Percentiles rank a stretch among this genome's conserved stretches.
phyloP scores from a whole-genome alignment of 1,284 basidiomycete species.

The Cutaneotrichosporon sp. region DNA sequence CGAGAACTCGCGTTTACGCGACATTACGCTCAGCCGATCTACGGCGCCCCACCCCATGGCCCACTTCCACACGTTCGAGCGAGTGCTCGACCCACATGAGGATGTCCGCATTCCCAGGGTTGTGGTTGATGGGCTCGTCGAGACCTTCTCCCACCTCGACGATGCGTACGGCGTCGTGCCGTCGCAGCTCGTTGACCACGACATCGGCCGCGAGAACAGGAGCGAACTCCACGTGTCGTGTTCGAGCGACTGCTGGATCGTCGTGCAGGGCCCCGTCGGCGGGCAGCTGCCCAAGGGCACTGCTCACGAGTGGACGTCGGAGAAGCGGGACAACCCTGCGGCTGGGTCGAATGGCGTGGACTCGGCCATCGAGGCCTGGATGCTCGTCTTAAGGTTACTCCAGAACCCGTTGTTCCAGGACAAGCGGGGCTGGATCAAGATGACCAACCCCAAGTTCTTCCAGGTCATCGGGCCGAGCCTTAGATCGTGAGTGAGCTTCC shows the following conservation, averaged over 20 bases:
- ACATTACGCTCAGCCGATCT: not conserved
- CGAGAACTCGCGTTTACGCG: not conserved
- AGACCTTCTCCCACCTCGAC: slow-evolving; percentile 38
- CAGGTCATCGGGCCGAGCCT: slow-evolving; percentile 36
- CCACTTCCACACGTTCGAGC: slow-evolving; percentile 38
- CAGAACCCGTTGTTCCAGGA: slow-evolving; percentile 45
- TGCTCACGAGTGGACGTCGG: slow-evolving; percentile 33
- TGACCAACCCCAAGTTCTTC: slow-evolving; percentile 38
- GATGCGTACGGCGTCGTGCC: slow-evolving; percentile 7
- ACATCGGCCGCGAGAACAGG: slow-evolving; percentile 3
- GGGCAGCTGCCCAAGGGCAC: slow-evolving; percentile 40
- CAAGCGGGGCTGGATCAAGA: slow-evolving; percentile 43
- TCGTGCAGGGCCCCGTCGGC: slow-evolving; percentile 36
- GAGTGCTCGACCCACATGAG: slow-evolving; percentile 18
- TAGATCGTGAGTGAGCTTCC: slow-evolving; percentile 27
- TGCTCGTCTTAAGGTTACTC: slow-evolving; percentile 41
- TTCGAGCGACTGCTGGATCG: slow-evolving; percentile 36
- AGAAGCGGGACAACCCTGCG: slow-evolving; percentile 40
- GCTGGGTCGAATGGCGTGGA: slow-evolving; percentile 27
- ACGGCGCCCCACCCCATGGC: slow-evolving; percentile 16
- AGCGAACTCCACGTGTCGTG: slow-evolving; percentile 34
- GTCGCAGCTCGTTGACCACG: not conserved
- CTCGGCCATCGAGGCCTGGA: slow-evolving; percentile 31
- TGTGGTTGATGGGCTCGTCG: slow-evolving; percentile 27
- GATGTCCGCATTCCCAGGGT: slow-evolving; percentile 33